Evolutionary conservation across 2,329 filamentous ascomycete species (phyloP), one percentile per base, ranked within the genome.

Genomic region (Pyrenophora seminiperda): DNA sequence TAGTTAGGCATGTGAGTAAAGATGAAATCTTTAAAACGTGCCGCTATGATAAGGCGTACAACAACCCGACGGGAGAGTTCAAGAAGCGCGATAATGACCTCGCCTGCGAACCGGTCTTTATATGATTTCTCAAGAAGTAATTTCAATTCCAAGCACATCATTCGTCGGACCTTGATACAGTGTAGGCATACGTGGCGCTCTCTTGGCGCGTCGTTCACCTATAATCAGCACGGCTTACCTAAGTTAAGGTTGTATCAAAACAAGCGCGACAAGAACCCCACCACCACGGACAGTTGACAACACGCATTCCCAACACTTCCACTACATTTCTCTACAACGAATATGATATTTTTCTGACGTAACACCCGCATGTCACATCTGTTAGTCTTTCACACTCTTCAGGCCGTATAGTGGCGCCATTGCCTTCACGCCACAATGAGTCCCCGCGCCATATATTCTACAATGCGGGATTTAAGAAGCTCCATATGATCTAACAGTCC

Each of bases 171-270:
- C n/a, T n/a, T n/a, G n/a, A n/a, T n/a, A n/a, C n/a, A n/a, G n/a
- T 4, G 22, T 7, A 9, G 17, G 5, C 14, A 17, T 47, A 54
- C 47, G 51, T 53, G 49, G 49, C 18, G 10, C n/a, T 19, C 11
- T 50, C 50, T 54, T 54, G 50, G 46, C 42, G 27, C 14, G 13
- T 22, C 29, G 43, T 46, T 51, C 51, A 53, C 54, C 31, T 47
- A 17, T 17, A 39, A 24, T 17, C 22, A 20, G 36, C 31, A 36
- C 14, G 20, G 36, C 14, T 15, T 31, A 22, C 47, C n/a, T n/a
- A n/a, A n/a, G n/a, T n/a, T n/a, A n/a, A n/a, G n/a, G n/a, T n/a
- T n/a, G n/a, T n/a, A n/a, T n/a, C 36, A 11, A 19, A 41, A 46
- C 22, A 19, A 41, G 43, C 22, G 10, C 6, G 22, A 6, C 22